phyloP scores from a whole-genome alignment of 305 asterid genomes.

The Fraxinus greggii region DNA sequence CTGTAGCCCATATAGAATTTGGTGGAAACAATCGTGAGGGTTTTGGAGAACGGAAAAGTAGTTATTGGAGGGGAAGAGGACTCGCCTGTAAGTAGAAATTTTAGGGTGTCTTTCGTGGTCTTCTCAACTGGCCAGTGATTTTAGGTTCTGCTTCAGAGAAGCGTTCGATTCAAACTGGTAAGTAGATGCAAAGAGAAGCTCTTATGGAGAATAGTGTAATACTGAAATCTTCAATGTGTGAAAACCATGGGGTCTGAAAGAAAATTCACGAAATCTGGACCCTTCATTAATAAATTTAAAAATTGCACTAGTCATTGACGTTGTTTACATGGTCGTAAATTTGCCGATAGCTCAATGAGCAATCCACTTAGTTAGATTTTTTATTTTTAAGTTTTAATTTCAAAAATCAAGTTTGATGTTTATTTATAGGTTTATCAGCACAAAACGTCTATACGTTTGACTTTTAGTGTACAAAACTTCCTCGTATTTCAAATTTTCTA shows the following conservation, averaged over 20 bases:
- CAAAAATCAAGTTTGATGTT: too few relatives aligned
- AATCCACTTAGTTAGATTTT: too few relatives aligned
- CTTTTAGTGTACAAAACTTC: too few relatives aligned
- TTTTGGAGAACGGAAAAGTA: constrained; percentile 20
- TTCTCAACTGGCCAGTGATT: neutral
- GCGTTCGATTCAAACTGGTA: neutral
- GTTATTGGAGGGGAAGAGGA: neutral
- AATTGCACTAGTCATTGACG: neutral
- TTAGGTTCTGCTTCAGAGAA: neutral
- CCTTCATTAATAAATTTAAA: neutral
- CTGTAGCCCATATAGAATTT: neutral
- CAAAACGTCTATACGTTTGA: too few relatives aligned
- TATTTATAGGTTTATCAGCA: too few relatives aligned
- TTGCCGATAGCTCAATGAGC: too few relatives aligned
- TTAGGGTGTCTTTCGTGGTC: neutral
- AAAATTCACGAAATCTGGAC: neutral
- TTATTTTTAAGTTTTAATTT: too few relatives aligned
- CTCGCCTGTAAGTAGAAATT: neutral
- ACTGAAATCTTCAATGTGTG: neutral
- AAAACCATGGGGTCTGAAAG: neutral
- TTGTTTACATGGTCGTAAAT: too few relatives aligned
- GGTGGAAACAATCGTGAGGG: neutral
- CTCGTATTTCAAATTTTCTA: too few relatives aligned
- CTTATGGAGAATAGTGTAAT: neutral
- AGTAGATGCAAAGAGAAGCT: neutral